phyloP scores from a whole-genome alignment of 2,329 filamentous ascomycete species.

The Nannizziopsis barbatae region DNA sequence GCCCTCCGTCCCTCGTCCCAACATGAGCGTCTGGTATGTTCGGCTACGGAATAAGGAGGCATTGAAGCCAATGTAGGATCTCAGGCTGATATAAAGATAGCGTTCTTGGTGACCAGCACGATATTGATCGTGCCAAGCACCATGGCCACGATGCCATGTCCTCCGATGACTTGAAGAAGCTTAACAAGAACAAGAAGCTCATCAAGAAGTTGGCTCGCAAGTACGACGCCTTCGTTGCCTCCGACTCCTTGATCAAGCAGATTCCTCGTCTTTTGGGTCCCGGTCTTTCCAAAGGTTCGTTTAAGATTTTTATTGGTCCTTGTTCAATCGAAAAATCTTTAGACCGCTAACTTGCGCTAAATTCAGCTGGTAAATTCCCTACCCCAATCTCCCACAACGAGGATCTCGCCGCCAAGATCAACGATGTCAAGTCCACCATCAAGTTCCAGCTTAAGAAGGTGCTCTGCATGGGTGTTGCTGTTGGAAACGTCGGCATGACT shows the following conservation, averaged over 20 bases:
- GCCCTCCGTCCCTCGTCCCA: constrained; percentile 78
- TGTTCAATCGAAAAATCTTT: not conserved
- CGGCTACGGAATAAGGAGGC: not conserved
- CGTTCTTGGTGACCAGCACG: constrained; percentile 88
- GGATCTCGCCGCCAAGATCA: constrained; percentile 89
- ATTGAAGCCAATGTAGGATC: not conserved
- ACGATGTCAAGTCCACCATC: constrained; percentile 99
- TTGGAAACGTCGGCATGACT: constrained; percentile 96
- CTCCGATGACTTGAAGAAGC: constrained; percentile 98
- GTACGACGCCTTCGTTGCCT: constrained; percentile 98
- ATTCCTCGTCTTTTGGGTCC: constrained; percentile 98
- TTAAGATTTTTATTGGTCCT: constrained; percentile 24
- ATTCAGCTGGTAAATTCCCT: constrained; percentile 93
- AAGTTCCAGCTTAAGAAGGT: constrained; percentile 99
- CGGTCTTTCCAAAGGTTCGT: constrained; percentile 84
- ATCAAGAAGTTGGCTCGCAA: constrained; percentile 99
- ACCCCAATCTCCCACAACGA: constrained; percentile 95
- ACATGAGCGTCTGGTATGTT: constrained; percentile 70
- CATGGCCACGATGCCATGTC: constrained; percentile 97
- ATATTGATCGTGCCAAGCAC: constrained; percentile 99
- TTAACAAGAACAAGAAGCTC: constrained; percentile 99
- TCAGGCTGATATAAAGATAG: constrained; percentile 30
- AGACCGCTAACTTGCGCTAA: constrained; percentile 14
- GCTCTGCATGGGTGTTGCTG: constrained; percentile 97
- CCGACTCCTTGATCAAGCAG: constrained; percentile 97